Base-by-base conservation (phyloP, 1,284 basidiomycete species). In the Microbotryum violaceum region DNA sequence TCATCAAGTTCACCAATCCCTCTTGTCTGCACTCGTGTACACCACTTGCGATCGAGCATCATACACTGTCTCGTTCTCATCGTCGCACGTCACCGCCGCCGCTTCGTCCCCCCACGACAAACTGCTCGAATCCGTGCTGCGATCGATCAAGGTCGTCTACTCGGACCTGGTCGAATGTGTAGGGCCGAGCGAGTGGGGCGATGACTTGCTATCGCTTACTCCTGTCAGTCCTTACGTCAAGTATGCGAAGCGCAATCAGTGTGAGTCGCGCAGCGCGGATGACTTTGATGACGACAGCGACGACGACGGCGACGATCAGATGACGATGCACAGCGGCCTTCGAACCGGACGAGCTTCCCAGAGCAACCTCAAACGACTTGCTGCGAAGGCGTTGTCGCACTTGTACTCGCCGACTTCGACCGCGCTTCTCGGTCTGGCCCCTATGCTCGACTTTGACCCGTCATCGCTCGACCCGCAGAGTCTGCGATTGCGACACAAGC, bases 101-200 rank as follows among this genome's bases (percentile, higher is more conserved):
- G 16, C 37, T 10, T 42, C 37, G 12, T 42, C 37, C 12, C 12
- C 31, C 0, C 10, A 20, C 6, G 27, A 54, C 37, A 61, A 61
- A 29, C 37, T 57, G 25, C n/a, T 63, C 58, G 64, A 66, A 25
- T 44, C 56, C 27, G 53, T 62, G 44, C 56, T 71, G 4, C 64
- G 70, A 3, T 62, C 64, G 3, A 56, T 71, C 46, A 68, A 64
- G 47, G 48, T 61, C 23, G 57, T 71, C 25, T 70, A 58, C 61
- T n/a, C 57, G 49, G 70, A 69, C n/a, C 59, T 68, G 37, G 48
- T 65, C 44, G 46, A 42, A 10, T 54, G 63, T 9, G 61, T 65
- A 25, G 67, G 64, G 5, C 65, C 67, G 12, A 58, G 63, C 23
- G 55, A 46, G 10, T 67, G 59, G 66, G 61, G 64, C 9, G 52